Evolutionary conservation across 2,329 filamentous ascomycete genomes (phyloP).

Genomic region (Hypoxylon sp.): DNA sequence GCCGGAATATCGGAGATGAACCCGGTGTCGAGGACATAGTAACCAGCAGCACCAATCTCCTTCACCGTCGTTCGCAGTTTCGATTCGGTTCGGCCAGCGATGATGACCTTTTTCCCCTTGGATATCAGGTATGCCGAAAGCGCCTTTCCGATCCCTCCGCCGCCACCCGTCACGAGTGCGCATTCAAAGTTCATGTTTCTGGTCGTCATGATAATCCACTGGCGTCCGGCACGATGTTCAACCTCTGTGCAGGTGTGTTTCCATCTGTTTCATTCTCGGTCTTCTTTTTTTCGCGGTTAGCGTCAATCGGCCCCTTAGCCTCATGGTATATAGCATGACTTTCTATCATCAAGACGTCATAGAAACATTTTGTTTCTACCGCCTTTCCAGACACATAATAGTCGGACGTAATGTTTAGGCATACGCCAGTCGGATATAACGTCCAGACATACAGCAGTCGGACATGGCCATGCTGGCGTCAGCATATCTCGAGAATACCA

Average conservation of each 20-base stretch:
- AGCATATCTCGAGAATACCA: too few species aligned
- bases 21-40: conserved; percentile 62
- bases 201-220: conserved; percentile 17
- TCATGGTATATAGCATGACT: too few species aligned
- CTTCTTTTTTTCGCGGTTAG: too few species aligned
- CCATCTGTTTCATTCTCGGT: too few species aligned
- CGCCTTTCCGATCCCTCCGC: conserved; percentile 59
- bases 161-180: conserved; percentile 60
- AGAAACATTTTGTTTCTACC: neutral
- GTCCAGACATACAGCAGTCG: too few species aligned
- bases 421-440: neutral
- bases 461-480: too few species aligned
- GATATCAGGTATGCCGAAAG: conserved; percentile 56
- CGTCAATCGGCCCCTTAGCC: too few species aligned
- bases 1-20: conserved; percentile 51
- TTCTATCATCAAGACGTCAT: neutral
- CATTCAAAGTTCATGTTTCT: conserved; percentile 50
- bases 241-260: neutral
- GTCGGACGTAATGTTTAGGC: neutral
- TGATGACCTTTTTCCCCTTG: conserved; percentile 58
- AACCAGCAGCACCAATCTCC: conserved; percentile 56
- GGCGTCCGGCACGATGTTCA: neutral
- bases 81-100: conserved; percentile 62
- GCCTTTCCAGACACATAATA: neutral
- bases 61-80: conserved; percentile 55